Evolutionary conservation across 1,284 basidiomycete species (phyloP).

Genomic region (Abortiporus biennis): DNA sequence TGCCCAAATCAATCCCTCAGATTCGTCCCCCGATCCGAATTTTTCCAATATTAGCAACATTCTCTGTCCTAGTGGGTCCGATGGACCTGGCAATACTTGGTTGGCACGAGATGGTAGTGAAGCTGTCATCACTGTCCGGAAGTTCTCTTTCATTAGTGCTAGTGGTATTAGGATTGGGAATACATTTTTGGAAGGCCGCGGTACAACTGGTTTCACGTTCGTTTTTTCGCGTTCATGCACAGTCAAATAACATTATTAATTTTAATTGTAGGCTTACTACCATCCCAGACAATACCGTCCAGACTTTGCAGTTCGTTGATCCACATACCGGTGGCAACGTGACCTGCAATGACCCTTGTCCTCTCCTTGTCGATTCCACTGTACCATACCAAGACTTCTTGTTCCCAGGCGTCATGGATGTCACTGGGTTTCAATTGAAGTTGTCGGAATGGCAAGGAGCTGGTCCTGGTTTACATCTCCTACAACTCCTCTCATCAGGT

Average conservation of each 20-base stretch:
- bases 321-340: constrained; percentile 65
- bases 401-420: constrained; percentile 53
- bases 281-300: constrained; percentile 83
- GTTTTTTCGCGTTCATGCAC: constrained; percentile 17
- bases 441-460: constrained; percentile 74
- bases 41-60: constrained; percentile 73
- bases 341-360: constrained; percentile 69
- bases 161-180: constrained; percentile 88
- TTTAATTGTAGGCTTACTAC: constrained; percentile 77
- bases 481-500: constrained; percentile 89
- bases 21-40: constrained; percentile 56
- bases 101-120: constrained; percentile 68
- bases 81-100: constrained; percentile 83
- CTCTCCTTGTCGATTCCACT: constrained; percentile 66
- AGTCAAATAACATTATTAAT: constrained; percentile 7
- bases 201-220: constrained; percentile 83
- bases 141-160: constrained; percentile 66
- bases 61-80: constrained; percentile 77
- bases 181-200: constrained; percentile 75
- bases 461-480: constrained; percentile 79
- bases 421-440: constrained; percentile 83
- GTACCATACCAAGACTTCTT: constrained; percentile 88
- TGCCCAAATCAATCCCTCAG: constrained; percentile 65
- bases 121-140: constrained; percentile 71
- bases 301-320: constrained; percentile 75